Percentiles rank a stretch among this genome's conserved stretches.
These are phyloP conservation scores for Alternaria sp. DNA, from an alignment of 2,329 filamentous ascomycete species.

Conservation along the genomic window DNA sequence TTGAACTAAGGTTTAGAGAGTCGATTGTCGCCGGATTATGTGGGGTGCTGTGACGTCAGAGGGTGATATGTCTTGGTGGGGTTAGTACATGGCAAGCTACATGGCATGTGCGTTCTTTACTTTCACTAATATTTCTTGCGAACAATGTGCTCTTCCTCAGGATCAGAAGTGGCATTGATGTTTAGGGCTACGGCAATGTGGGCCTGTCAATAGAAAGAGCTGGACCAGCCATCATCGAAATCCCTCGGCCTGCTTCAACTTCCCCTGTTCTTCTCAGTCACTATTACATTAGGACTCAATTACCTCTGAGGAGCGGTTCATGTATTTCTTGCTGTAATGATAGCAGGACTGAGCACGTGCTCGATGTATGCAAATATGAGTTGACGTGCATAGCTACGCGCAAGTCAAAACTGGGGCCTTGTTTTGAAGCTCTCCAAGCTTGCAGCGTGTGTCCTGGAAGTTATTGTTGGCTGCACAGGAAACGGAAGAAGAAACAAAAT, in stretches of 20 bases:
- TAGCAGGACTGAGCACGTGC: neutral
- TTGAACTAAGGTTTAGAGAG: constrained; percentile 22
- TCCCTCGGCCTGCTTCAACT: neutral
- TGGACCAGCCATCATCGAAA: neutral
- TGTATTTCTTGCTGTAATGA: neutral
- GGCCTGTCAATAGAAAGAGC: neutral
- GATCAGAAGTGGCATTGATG: neutral
- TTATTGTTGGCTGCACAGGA: neutral
- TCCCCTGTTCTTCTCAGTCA: neutral
- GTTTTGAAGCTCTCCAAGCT: neutral
- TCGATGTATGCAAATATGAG: neutral
- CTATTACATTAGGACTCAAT: neutral
- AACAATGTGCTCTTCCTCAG: neutral
- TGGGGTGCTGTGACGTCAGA: constrained; percentile 17
- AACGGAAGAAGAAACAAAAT: neutral
- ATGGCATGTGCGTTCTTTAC: neutral
- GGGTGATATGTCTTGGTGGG: neutral
- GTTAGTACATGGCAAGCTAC: neutral
- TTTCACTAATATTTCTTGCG: neutral
- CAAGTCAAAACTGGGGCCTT: neutral
- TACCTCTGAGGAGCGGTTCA: neutral
- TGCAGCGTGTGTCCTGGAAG: neutral
- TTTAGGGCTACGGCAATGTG: neutral
- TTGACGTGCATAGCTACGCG: neutral
- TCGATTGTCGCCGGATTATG: constrained; percentile 14